phyloP scores from a whole-genome alignment of 2,329 filamentous ascomycete species.

The Xylaria sp. region DNA sequence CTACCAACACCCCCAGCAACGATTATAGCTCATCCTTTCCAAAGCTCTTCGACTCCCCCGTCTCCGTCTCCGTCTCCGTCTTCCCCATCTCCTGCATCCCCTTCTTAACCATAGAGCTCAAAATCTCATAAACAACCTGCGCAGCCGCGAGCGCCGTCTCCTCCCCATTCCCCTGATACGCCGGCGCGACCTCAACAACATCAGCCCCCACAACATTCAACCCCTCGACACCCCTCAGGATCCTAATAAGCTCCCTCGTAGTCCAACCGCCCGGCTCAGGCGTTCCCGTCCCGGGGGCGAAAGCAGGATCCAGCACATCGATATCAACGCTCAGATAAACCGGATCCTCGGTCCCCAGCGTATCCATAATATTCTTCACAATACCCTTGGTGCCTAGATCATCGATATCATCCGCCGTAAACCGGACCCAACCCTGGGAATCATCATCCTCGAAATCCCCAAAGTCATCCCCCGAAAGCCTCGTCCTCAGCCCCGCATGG shows the following conservation, averaged over 20 bases:
- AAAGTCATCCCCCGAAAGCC: conserved; percentile 73
- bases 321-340: conserved; percentile 85
- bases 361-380: conserved; percentile 73
- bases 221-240: conserved; percentile 81
- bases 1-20: neutral
- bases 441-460: conserved; percentile 77
- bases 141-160: conserved; percentile 78
- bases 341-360: conserved; percentile 77
- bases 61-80: conserved; percentile 40
- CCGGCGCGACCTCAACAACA: conserved; percentile 87
- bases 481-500: conserved; percentile 84
- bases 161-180: conserved; percentile 83
- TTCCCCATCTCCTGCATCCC: conserved; percentile 52
- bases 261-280: conserved; percentile 94
- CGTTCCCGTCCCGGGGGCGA: conserved; percentile 81
- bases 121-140: conserved; percentile 86
- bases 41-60: conserved; percentile 25
- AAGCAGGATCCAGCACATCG: conserved; percentile 75
- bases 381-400: conserved; percentile 79
- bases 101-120: conserved; percentile 78
- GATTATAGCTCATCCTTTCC: conserved; percentile 41
- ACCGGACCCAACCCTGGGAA: conserved; percentile 80
- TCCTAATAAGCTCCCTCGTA: conserved; percentile 84
- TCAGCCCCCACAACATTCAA: conserved; percentile 90
- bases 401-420: conserved; percentile 88